Conservation (phyloP, 257 asterid genomes). For the Nicotiana undulata region DNA sequence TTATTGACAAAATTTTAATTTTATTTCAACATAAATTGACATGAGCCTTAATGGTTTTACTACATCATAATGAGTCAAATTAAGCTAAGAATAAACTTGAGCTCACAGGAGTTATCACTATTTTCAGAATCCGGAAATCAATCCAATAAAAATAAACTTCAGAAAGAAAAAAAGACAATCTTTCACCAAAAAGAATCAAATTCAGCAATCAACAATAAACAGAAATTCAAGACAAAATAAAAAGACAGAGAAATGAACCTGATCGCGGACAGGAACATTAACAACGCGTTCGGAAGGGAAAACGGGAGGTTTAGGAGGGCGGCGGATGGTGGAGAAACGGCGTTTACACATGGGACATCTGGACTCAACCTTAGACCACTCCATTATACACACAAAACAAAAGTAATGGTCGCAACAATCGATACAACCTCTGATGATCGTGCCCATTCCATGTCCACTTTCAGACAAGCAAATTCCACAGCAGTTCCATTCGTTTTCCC, state of each 20-base stretch:
- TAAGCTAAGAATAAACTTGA: background rate
- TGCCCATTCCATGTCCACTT: slow-evolving; percentile 15
- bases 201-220: background rate
- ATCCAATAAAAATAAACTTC: no score
- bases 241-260: slow-evolving; percentile 26
- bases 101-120: background rate
- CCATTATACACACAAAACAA: slow-evolving; percentile 71
- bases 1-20: no score
- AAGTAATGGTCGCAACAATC: slow-evolving; percentile 69
- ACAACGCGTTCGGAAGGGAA: slow-evolving; percentile 51
- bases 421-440: slow-evolving; percentile 47
- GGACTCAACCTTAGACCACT: slow-evolving; percentile 81
- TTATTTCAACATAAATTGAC: background rate
- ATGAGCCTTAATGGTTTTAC: background rate
- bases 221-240: background rate
- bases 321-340: slow-evolving; percentile 60
- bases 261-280: slow-evolving; percentile 57
- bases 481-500: slow-evolving; percentile 17
- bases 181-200: background rate
- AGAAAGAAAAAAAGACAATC: background rate
- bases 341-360: slow-evolving; percentile 67
- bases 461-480: slow-evolving; percentile 70
- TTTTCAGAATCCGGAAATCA: background rate
- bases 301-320: slow-evolving; percentile 51
- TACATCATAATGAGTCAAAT: background rate